A percentile compares a stretch with the other conserved stretches of the same genome.
phyloP scores from a whole-genome alignment of 441 rosid species.

The Corymbia citriodora region DNA sequence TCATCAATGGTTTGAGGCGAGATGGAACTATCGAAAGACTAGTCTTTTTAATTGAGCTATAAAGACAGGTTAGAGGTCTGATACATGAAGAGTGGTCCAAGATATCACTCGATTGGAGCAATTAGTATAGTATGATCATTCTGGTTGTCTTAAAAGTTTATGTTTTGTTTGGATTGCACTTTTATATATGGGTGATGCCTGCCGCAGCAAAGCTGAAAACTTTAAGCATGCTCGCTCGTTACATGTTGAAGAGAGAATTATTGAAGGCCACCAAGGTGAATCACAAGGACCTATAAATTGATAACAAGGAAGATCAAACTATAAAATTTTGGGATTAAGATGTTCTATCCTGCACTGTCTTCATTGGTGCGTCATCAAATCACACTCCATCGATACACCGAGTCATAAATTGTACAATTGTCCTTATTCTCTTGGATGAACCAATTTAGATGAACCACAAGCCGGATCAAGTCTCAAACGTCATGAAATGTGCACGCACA shows the following conservation, averaged over 20 bases:
- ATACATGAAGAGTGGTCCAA: background rate
- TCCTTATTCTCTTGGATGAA: background rate
- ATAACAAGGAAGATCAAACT: background rate
- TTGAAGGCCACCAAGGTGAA: background rate
- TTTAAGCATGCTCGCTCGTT: background rate
- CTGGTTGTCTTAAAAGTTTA: background rate
- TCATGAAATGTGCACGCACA: background rate
- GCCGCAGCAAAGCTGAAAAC: background rate
- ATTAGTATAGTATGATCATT: background rate
- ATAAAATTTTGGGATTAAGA: background rate
- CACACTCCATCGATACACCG: background rate
- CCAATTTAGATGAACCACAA: background rate
- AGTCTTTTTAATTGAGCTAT: background rate
- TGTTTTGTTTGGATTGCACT: background rate
- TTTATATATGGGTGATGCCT: background rate
- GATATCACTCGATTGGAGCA: background rate
- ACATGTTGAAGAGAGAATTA: background rate
- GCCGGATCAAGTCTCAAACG: background rate
- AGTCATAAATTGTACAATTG: background rate
- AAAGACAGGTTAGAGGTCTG: background rate
- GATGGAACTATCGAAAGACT: background rate
- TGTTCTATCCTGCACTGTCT: background rate
- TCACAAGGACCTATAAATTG: background rate
- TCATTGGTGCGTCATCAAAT: background rate
- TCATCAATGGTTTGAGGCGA: background rate